Base-by-base conservation (phyloP, 176 grass and related monocot species). In the Paspalum notatum region DNA sequence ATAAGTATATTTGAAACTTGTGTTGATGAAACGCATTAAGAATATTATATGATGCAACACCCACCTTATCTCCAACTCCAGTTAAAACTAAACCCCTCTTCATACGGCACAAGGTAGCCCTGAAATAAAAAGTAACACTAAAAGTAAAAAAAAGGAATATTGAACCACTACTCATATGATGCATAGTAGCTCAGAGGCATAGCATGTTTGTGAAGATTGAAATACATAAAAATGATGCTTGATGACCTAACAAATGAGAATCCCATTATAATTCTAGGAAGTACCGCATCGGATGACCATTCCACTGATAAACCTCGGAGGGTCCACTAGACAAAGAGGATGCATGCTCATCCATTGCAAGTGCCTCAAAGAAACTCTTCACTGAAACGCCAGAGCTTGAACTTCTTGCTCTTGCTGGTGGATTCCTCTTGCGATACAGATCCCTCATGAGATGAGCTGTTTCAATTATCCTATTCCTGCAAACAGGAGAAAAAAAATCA, bases 41-140 rank as follows among this genome's bases (percentile, higher is more conserved):
- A 81, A 58, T 53, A 68, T 3, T 26, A 80, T 24, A 69, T 45
- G 68, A 75, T 68, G 70, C 32, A 75, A 59, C 17, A 52, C 43
- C n/a, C 52, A 97, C 94, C 89, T 88, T 92, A 52, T 97, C 94
- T 87, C 94, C 91, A 81, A 79, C 83, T 84, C 91, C 94, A 71
- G 91, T 90, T 80, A 97, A 86, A 76, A 97, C 79, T 47, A 57
- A 79, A 38, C 94, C 94, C 41, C 94, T 87, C 67, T 92, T 97
- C 89, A 97, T 97, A 52, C 89, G 82, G 59, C 94, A 97, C 56
- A 94, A 75, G 54, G 68, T 87, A 50, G 87, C 87, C 81, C 94
- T 97, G 81, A 32, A 75, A 87, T 17, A 76, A 89, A 22, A 88
- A 67, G 50, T 52, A 68, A 78, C 52, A 58, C 4, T 24, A 38